These are phyloP conservation scores for Kwoniella dejecticola DNA, from an alignment of 768 basidiomycete species.

Conservation along the genomic window DNA sequence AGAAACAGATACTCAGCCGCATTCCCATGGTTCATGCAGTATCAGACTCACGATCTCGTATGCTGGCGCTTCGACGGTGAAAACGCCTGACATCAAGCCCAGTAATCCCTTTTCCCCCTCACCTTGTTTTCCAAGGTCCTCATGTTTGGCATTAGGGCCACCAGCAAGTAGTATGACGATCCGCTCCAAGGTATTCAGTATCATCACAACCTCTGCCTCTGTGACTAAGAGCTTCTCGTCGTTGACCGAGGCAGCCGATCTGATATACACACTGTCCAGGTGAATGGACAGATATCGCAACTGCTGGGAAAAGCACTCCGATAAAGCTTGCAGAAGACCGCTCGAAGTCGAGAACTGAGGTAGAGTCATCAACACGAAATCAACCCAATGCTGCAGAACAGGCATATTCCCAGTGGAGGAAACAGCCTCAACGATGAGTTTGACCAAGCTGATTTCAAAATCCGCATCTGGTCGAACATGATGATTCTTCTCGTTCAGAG, in stretches of 20 bases:
- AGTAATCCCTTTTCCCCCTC: slow-evolving; percentile 66
- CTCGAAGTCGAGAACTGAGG: slow-evolving; percentile 73
- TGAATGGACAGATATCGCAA: slow-evolving; percentile 61
- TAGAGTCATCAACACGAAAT: slow-evolving; percentile 88
- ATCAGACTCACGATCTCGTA: slow-evolving; percentile 56
- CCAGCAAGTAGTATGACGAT: slow-evolving; percentile 62
- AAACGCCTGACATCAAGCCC: slow-evolving; percentile 88
- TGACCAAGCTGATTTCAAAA: slow-evolving; percentile 63
- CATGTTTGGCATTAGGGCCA: slow-evolving; percentile 51
- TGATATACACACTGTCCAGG: slow-evolving; percentile 54
- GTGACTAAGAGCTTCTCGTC: slow-evolving; percentile 17
- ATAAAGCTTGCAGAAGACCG: slow-evolving; percentile 69
- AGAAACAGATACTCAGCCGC: neutral
- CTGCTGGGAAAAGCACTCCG: slow-evolving; percentile 76
- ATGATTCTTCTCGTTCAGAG: slow-evolving; percentile 2
- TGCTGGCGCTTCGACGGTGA: slow-evolving; percentile 60
- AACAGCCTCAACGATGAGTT: slow-evolving; percentile 80
- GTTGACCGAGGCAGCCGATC: slow-evolving; percentile 44
- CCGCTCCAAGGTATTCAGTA: slow-evolving; percentile 81
- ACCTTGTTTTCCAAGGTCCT: slow-evolving; percentile 32
- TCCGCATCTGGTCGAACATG: slow-evolving; percentile 7
- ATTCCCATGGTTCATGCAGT: slow-evolving; percentile 47
- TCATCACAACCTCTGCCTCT: slow-evolving; percentile 64
- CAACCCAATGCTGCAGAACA: slow-evolving; percentile 91
- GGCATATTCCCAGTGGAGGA: slow-evolving; percentile 69